A percentile compares a stretch with the other conserved stretches of the same genome.
These are phyloP conservation scores for Ophiostoma montium DNA, from an alignment of 2,329 filamentous ascomycete genomes.

Conservation along the genomic window DNA sequence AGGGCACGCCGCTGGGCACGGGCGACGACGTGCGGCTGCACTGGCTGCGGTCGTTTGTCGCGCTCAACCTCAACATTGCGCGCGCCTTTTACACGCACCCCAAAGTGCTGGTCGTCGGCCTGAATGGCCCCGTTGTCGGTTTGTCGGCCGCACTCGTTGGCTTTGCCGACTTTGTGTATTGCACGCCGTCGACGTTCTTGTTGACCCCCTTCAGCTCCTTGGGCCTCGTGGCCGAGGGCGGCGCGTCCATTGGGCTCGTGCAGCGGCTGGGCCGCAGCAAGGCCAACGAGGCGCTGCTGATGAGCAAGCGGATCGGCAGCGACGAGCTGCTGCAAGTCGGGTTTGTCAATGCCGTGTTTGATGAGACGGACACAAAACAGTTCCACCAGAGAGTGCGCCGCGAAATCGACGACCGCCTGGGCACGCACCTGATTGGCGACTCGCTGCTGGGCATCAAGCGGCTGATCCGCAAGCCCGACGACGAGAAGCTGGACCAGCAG, in stretches of 20 bases:
- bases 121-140: slow-evolving; percentile 86
- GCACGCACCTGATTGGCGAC: slow-evolving; percentile 63
- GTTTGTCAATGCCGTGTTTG: slow-evolving; percentile 76
- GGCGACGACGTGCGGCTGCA: slow-evolving; percentile 28
- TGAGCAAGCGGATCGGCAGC: slow-evolving; percentile 63
- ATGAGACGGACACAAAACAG: slow-evolving; percentile 42
- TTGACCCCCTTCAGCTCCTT: slow-evolving; percentile 85
- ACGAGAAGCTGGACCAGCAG: slow-evolving; percentile 58
- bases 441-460: slow-evolving; percentile 76
- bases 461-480: slow-evolving; percentile 60
- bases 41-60: slow-evolving; percentile 58
- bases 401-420: slow-evolving; percentile 71
- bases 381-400: slow-evolving; percentile 59
- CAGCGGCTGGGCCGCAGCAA: slow-evolving; percentile 64
- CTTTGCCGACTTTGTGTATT: slow-evolving; percentile 88
- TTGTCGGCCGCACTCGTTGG: slow-evolving; percentile 72
- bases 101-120: slow-evolving; percentile 79
- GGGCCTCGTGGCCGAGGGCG: slow-evolving; percentile 81
- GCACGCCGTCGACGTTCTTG: slow-evolving; percentile 64
- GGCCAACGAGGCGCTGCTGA: slow-evolving; percentile 86
- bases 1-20: slow-evolving; percentile 22
- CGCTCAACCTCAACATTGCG: slow-evolving; percentile 80
- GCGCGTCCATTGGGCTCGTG: slow-evolving; percentile 64
- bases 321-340: slow-evolving; percentile 62
- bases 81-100: slow-evolving; percentile 85